Percentiles rank a stretch among this genome's conserved stretches.
Conservation (phyloP, 257 asterid genomes). For the Fraxinus quadrangulata region DNA sequence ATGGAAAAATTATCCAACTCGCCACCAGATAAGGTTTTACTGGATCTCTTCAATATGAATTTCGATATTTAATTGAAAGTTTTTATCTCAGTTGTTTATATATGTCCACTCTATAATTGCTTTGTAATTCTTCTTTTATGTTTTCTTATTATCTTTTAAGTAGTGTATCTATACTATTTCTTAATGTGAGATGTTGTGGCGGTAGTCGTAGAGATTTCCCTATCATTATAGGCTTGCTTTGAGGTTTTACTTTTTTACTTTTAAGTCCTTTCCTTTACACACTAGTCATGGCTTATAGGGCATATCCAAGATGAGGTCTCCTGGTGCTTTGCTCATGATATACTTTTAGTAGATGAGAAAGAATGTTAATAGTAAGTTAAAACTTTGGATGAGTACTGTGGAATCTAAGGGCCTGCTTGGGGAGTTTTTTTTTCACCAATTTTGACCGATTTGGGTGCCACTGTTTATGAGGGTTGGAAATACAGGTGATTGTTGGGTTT, state of each 20-base stretch:
- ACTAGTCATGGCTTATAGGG: not conserved
- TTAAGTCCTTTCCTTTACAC: not conserved
- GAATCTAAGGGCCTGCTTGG: not conserved
- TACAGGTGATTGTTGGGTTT: no score
- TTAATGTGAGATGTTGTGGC: not conserved
- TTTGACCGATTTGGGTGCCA: no score
- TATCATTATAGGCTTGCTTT: not conserved
- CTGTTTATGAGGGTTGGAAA: no score
- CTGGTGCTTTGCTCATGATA: not conserved
- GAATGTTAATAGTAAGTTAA: not conserved
- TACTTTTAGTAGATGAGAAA: not conserved
- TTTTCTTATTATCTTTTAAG: not conserved
- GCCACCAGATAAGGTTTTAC: constrained; percentile 83
- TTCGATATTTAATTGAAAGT: not conserved
- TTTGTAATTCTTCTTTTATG: no score
- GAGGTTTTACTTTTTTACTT: not conserved
- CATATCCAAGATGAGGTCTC: not conserved
- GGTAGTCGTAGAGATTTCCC: not conserved
- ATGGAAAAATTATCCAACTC: constrained; percentile 72
- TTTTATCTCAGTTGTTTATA: not conserved
- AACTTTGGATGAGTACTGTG: not conserved
- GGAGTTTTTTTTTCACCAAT: no score
- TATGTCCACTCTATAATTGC: not conserved
- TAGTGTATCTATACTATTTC: not conserved
- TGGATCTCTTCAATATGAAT: not conserved